These are phyloP conservation scores for Penicillium maclennaniae DNA, from an alignment of 495 filamentous ascomycete species.

Conservation along the genomic window DNA sequence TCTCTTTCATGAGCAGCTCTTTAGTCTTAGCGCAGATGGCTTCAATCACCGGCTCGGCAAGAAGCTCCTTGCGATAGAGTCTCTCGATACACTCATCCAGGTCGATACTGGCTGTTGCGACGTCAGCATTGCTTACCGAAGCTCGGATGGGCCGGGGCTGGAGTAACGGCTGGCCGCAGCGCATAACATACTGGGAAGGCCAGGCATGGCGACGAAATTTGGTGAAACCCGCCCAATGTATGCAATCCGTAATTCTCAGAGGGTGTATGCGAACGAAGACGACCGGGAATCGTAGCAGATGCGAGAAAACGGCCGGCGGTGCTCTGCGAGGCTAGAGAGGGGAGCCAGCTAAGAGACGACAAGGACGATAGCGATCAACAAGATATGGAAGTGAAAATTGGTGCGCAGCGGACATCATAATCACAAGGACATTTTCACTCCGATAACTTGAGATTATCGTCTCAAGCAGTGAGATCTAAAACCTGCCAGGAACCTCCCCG, in stretches of 20 bases:
- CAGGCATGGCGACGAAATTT: constrained; percentile 61
- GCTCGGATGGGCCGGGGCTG: background rate
- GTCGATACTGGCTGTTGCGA: constrained; percentile 77
- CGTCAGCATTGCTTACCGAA: constrained; percentile 3
- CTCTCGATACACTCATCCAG: constrained; percentile 96
- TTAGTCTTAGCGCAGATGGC: constrained; percentile 99
- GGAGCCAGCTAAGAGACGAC: constrained; percentile 3
- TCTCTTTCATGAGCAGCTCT: constrained; percentile 98
- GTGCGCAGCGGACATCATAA: constrained; percentile 17
- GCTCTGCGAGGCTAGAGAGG: constrained; percentile 7
- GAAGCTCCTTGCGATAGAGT: constrained; percentile 90
- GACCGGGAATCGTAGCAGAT: background rate
- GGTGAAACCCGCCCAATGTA: background rate
- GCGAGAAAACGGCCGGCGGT: background rate
- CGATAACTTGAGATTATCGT: constrained; percentile 6
- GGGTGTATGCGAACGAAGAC: background rate
- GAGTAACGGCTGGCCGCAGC: background rate
- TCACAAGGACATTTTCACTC: constrained; percentile 10
- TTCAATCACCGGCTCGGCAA: constrained; percentile 97
- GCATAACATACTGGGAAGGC: constrained; percentile 69
- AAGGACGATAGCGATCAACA: constrained; percentile 4
- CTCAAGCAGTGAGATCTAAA: constrained; percentile 2
- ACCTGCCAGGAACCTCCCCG: background rate
- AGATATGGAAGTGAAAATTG: background rate
- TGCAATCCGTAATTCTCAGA: no score